Percentiles rank a stretch among this genome's conserved stretches.
Conservation (phyloP, 306 rosid species). For the Ceratonia siliqua region DNA sequence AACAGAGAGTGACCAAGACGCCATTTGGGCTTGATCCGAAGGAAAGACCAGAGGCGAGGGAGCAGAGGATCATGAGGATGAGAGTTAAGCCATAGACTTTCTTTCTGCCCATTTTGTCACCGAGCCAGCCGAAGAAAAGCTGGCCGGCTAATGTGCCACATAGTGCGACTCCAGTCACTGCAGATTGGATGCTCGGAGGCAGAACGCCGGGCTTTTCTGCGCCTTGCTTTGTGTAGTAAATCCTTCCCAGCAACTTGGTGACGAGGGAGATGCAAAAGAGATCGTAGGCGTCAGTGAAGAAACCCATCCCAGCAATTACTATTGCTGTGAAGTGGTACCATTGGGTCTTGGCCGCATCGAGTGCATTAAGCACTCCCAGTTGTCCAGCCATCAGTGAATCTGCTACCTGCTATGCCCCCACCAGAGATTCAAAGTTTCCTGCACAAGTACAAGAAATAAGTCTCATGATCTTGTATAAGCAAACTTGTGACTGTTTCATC, state of each 20-base stretch:
- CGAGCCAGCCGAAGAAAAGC: slow-evolving; percentile 88
- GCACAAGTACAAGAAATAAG: not conserved
- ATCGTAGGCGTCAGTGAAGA: slow-evolving; percentile 86
- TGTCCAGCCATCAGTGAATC: slow-evolving; percentile 42
- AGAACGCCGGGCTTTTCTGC: slow-evolving; percentile 52
- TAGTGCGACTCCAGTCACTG: slow-evolving; percentile 71
- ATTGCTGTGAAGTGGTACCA: slow-evolving; percentile 80
- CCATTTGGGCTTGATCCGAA: slow-evolving; percentile 41
- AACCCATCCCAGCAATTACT: slow-evolving; percentile 88
- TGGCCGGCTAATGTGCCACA: slow-evolving; percentile 72
- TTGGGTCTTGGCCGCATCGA: slow-evolving; percentile 73
- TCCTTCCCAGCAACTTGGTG: slow-evolving; percentile 66
- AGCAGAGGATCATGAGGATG: slow-evolving; percentile 62
- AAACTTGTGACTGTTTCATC: too few species aligned
- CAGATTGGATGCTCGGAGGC: slow-evolving; percentile 60
- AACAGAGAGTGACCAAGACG: slow-evolving; percentile 62
- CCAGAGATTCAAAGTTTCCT: not conserved
- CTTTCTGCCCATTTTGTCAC: slow-evolving; percentile 80
- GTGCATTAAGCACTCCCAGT: slow-evolving; percentile 67
- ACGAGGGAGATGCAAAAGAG: slow-evolving; percentile 74
- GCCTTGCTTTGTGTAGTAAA: slow-evolving; percentile 40
- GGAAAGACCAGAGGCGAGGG: slow-evolving; percentile 65
- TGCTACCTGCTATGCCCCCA: not conserved
- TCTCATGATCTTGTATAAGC: not conserved
- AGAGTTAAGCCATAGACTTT: slow-evolving; percentile 72